Percentiles rank a stretch among this genome's conserved stretches.
Conservation (phyloP, 441 rosid species). For the Bruguiera hainesii region DNA sequence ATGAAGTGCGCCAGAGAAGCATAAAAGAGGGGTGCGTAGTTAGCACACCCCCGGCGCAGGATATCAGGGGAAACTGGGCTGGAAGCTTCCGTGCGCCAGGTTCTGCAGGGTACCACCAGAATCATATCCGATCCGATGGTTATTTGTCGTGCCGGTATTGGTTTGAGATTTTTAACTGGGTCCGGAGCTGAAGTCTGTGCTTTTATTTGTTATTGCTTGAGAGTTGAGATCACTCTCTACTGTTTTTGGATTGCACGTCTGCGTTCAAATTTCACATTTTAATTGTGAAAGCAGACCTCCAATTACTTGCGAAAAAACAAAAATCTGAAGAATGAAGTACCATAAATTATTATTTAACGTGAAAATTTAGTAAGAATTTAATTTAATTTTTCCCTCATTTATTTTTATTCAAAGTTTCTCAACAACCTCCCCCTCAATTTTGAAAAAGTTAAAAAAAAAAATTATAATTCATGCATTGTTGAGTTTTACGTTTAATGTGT, state of each 20-base stretch:
- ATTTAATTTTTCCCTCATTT: too few relatives aligned
- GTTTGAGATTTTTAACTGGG: constrained; percentile 2
- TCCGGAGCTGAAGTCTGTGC: neutral
- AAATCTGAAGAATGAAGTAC: too few relatives aligned
- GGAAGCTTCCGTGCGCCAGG: constrained; percentile 23
- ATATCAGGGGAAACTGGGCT: constrained; percentile 14
- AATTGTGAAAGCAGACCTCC: too few relatives aligned
- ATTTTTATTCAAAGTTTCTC: too few relatives aligned
- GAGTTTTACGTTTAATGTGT: too few relatives aligned
- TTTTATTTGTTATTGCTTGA: neutral
- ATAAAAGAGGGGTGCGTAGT: constrained; percentile 20
- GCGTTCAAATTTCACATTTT: neutral
- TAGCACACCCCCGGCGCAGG: constrained; percentile 22
- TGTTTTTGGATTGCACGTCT: neutral
- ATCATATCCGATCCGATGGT: neutral
- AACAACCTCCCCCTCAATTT: too few relatives aligned
- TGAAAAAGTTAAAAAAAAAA: too few relatives aligned
- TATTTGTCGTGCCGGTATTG: neutral
- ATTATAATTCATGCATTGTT: too few relatives aligned
- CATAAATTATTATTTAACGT: too few relatives aligned
- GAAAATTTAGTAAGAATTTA: too few relatives aligned
- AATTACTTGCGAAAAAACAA: too few relatives aligned
- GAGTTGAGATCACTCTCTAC: neutral
- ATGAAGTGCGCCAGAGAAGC: constrained; percentile 21
- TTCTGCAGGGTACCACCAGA: constrained; percentile 18